Conservation (phyloP, 2,329 filamentous ascomycete species). For the Zymoseptoria ardabiliae region DNA sequence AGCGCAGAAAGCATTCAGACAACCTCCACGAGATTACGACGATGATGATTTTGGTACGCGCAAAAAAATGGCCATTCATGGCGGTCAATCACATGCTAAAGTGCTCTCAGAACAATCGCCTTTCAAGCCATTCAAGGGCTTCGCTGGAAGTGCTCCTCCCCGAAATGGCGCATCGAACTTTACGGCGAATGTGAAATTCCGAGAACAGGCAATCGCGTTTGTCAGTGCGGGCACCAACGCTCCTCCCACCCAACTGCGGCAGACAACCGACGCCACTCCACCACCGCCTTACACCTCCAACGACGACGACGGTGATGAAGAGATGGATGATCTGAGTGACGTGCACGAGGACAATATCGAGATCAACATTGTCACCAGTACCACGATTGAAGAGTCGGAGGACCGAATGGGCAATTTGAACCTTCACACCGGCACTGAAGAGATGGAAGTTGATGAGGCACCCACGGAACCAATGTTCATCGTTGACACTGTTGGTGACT, state of each 20-base stretch:
- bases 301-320: conserved; percentile 15
- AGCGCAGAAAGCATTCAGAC: conserved; percentile 8
- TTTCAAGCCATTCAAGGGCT: conserved; percentile 21
- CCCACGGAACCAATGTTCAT: conserved; percentile 19
- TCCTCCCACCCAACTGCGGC: neutral
- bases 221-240: conserved; percentile 51
- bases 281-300: conserved; percentile 21
- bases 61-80: neutral
- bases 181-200: conserved; percentile 42
- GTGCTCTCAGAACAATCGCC: neutral
- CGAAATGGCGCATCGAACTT: neutral
- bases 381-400: conserved; percentile 19
- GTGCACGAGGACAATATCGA: conserved; percentile 20
- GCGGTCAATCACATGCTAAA: conserved; percentile 1
- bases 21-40: neutral
- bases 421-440: conserved; percentile 14
- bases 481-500: conserved; percentile 29
- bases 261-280: conserved; percentile 21
- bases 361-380: conserved; percentile 22
- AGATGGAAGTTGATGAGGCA: conserved; percentile 1
- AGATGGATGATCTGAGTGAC: conserved; percentile 18
- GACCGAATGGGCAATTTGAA: conserved; percentile 27
- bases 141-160: conserved; percentile 10
- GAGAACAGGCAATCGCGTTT: conserved; percentile 51
- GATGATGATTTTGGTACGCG: conserved; percentile 1